Evolutionary conservation across 1,284 basidiomycete genomes (phyloP), one percentile per base, ranked within the genome.

Genomic region (Cutaneotrichosporon spelunceum): DNA sequence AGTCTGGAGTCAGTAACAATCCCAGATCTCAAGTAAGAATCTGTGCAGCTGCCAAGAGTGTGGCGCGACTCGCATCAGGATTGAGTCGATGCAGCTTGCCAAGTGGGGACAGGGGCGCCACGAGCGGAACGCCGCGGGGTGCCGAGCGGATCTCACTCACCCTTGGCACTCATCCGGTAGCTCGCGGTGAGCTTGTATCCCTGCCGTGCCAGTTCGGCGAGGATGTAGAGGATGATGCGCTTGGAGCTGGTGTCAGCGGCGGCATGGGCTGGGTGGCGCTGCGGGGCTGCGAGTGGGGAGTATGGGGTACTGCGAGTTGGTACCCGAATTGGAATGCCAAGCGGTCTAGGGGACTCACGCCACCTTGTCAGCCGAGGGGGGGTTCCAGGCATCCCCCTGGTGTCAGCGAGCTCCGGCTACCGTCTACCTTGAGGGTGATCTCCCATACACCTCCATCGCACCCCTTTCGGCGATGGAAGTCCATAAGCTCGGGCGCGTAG

Each of bases 371-470:
- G 66, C 64, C 45, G 66, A 72, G 7, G 57, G 61, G 4, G 76
- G 76, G 56, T 73, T 67, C 76, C 76, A 49, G 6, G 48, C 48
- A 19, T 49, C 48, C 10, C 48, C 48, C 48, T 49, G 27, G 21
- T 7, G 26, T 49, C 39, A 42, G 39, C 39, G 14, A 16, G 19
- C 36, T 19, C 36, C 16, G 76, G 39, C 71, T 70, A 36, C n/a
- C n/a, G 68, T 65, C 13, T 67, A 49, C 73, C 64, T 72, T 76
- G 60, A 76, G 39, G 5, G 64, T 68, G 6, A 78, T 64, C 57
- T 78, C 74, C 76, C 76, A 78, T 3, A 78, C 76, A 2, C 76
- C 76, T 7, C 73, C 72, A 26, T 78, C 75, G 57, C 74, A 74
- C 10, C 76, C 76, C 53, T 71, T 72, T 29, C 72, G 67, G 60